Percentiles rank a stretch among this genome's conserved stretches.
phyloP scores from a whole-genome alignment of 805 yeast species.

The Teunomyces tritomae region DNA sequence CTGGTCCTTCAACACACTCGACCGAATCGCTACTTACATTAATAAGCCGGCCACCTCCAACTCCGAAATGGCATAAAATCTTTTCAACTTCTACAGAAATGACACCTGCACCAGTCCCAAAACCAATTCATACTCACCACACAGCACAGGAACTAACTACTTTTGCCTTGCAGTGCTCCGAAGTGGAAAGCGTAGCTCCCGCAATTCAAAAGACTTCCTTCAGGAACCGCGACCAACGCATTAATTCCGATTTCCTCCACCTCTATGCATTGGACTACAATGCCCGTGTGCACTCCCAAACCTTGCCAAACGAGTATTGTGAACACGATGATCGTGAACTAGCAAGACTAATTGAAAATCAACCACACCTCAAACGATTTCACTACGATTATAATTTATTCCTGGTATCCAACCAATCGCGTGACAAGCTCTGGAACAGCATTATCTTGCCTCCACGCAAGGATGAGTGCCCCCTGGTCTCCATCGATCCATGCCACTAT shows the following conservation, averaged over 20 bases:
- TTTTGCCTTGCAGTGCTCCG: conserved; percentile 5
- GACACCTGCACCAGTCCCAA: not conserved
- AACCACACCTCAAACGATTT: conserved; percentile 23
- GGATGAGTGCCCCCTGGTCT: conserved; percentile 31
- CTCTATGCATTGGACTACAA: conserved; percentile 49
- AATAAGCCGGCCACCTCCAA: not conserved
- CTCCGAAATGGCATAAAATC: not conserved
- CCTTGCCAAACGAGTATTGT: conserved; percentile 24
- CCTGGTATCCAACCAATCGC: conserved; percentile 40
- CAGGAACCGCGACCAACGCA: conserved; percentile 45
- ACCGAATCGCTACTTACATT: conserved; percentile 3
- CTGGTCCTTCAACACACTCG: conserved; percentile 1
- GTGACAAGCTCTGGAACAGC: conserved; percentile 52
- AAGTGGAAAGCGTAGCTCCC: conserved; percentile 5
- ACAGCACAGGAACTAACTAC: conserved; percentile 10
- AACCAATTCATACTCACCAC: too few relatives aligned
- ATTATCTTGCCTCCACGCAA: conserved; percentile 52
- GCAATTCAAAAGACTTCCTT: conserved; percentile 7
- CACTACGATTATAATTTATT: conserved; percentile 22
- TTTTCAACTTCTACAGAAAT: not conserved
- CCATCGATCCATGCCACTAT: conserved; percentile 21
- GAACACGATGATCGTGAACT: conserved; percentile 11
- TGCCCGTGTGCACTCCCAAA: conserved; percentile 26
- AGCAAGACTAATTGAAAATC: conserved; percentile 10
- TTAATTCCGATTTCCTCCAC: conserved; percentile 48